Percentiles rank a stretch among this genome's conserved stretches.
phyloP scores from a whole-genome alignment of 768 basidiomycete species.

The Guyanaporus albipodus region DNA sequence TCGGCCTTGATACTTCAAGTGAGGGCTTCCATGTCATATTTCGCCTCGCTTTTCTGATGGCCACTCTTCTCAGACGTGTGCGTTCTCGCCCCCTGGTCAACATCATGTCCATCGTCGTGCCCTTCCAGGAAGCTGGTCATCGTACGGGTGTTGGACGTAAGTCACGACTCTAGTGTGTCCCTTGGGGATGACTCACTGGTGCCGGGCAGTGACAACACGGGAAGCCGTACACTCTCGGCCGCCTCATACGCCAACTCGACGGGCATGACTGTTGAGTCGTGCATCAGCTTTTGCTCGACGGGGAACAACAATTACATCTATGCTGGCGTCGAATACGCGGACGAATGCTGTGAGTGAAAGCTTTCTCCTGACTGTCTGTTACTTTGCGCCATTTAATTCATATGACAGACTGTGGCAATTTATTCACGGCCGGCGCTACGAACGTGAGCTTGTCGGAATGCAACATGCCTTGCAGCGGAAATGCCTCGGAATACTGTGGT shows the following conservation, averaged over 20 bases:
- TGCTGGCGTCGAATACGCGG: slow-evolving; percentile 66
- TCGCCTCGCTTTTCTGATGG: neutral
- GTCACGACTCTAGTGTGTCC: slow-evolving; percentile 12
- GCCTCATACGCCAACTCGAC: slow-evolving; percentile 42
- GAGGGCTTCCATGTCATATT: neutral
- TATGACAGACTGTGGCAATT: slow-evolving; percentile 58
- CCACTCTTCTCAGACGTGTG: slow-evolving; percentile 6
- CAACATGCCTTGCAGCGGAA: slow-evolving; percentile 57
- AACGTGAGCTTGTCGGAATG: slow-evolving; percentile 51
- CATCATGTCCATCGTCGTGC: slow-evolving; percentile 12
- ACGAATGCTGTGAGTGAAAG: slow-evolving; percentile 55
- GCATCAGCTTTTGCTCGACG: slow-evolving; percentile 41
- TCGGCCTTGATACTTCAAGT: slow-evolving; percentile 5
- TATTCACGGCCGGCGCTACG: slow-evolving; percentile 42
- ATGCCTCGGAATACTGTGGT: slow-evolving; percentile 56
- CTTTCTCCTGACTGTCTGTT: neutral
- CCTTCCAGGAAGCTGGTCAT: slow-evolving; percentile 54
- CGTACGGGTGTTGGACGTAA: slow-evolving; percentile 61
- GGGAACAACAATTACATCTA: slow-evolving; percentile 44
- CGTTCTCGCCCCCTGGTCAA: slow-evolving; percentile 1
- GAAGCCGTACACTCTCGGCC: slow-evolving; percentile 54
- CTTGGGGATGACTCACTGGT: slow-evolving; percentile 9
- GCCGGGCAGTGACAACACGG: slow-evolving; percentile 48
- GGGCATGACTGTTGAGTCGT: slow-evolving; percentile 60
- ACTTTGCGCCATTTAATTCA: neutral